Evolutionary conservation across 2,329 filamentous ascomycete genomes (phyloP), one percentile per base, ranked within the genome.

Genomic region (Trichoderma sp.): DNA sequence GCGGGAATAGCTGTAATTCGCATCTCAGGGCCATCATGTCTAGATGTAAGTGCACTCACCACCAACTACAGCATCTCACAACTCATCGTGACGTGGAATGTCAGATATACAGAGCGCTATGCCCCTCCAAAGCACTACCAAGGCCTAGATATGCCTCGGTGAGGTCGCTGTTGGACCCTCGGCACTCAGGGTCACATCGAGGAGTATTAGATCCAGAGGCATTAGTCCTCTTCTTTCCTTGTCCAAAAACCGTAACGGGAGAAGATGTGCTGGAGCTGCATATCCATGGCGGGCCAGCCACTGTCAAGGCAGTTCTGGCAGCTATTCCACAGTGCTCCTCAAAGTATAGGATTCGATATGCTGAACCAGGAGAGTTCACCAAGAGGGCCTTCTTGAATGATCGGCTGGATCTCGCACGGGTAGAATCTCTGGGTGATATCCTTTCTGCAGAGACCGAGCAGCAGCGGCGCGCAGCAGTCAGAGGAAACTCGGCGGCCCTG

Each of bases 361-460:
- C 96, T 3, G 95, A 97, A 76, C 91, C 96, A 0, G 96, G 96
- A 67, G 96, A 99, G 77, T 99, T 99, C 79, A 99, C 96, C 4
- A 90, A 90, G 70, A 90, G 96, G 46, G 94, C 96, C 5, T 99
- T 99, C 76, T 85, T 94, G 77, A 96, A 97, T 77, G 85, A 90
- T 74, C 88, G 93, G 1, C 86, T 99, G 5, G 92, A 96, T 75
- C 86, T 99, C 1, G 92, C 93, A 2, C 94, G 99, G 79, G 91
- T 91, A 8, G 89, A 91, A 78, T 84, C 88, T 1, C 81, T 91
- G 3, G 85, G 87, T 71, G 89, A 90, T 72, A 85, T 84, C 0
- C 82, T 91, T 2, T 83, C 86, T 6, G 89, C 89, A 4, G 87
- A 96, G 74, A 99, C 96, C 0, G 96, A 98, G 79, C 93, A 97